Conservation (phyloP, 163 green algal species). For the Scenedesmus sp. region DNA sequence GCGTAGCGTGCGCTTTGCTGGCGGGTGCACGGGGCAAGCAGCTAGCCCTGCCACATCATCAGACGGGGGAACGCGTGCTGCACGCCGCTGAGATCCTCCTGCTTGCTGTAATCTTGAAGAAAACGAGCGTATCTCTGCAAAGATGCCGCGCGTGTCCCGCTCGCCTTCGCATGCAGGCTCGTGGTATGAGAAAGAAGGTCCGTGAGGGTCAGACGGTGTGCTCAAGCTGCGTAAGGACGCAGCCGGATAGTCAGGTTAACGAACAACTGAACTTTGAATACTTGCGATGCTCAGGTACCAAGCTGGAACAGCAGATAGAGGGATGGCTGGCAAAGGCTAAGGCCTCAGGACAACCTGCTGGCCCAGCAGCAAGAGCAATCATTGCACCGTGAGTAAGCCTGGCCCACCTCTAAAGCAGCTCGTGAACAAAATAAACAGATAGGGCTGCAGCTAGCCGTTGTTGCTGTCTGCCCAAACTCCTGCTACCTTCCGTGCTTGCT, state of each 20-base stretch:
- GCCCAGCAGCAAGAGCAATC: conserved; percentile 66
- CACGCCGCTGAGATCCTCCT: too few relatives aligned
- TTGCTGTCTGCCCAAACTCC: background rate
- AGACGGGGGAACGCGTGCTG: too few relatives aligned
- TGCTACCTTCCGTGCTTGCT: background rate
- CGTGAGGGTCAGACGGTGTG: background rate
- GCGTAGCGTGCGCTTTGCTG: background rate
- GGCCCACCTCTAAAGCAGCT: background rate
- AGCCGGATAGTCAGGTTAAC: background rate
- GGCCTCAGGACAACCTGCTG: background rate
- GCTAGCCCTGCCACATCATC: background rate
- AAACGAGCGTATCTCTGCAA: background rate
- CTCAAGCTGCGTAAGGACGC: background rate
- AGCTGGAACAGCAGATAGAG: conserved; percentile 69
- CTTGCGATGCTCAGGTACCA: conserved; percentile 41
- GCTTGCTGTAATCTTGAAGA: too few relatives aligned
- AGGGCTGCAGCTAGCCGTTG: background rate
- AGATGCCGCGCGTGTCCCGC: conserved; percentile 58
- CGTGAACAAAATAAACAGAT: background rate
- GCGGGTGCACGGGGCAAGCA: background rate
- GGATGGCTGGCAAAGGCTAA: conserved; percentile 68
- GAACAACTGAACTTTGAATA: background rate
- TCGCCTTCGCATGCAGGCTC: conserved; percentile 71
- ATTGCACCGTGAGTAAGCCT: conserved; percentile 71
- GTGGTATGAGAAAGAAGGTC: conserved; percentile 77